phyloP scores from a whole-genome alignment of 2,329 filamentous ascomycete species.

The Alternaria sp. region DNA sequence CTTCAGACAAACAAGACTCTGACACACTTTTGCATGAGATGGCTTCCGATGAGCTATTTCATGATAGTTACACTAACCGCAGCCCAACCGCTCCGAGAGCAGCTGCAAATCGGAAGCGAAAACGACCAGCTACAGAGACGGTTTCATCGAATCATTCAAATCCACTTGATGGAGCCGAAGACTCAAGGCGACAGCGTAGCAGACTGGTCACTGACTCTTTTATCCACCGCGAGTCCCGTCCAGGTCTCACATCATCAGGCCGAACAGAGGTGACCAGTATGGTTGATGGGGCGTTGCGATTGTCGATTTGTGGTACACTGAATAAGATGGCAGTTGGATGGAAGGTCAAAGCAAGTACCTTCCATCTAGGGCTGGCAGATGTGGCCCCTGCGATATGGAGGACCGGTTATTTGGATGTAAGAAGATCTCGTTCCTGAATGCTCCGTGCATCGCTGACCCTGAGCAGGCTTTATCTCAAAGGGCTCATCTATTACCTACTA shows the following conservation, averaged over 20 bases:
- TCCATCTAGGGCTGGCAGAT: conserved; percentile 46
- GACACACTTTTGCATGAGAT: neutral
- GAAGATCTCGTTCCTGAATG: neutral
- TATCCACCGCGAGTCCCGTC: neutral
- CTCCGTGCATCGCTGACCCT: conserved; percentile 17
- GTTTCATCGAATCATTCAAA: neutral
- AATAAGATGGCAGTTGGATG: conserved; percentile 33
- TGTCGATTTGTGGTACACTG: conserved; percentile 45
- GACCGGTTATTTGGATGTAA: conserved; percentile 48
- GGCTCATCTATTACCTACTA: conserved; percentile 50
- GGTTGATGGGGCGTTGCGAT: conserved; percentile 49
- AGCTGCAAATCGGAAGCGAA: conserved; percentile 11
- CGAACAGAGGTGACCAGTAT: conserved; percentile 23
- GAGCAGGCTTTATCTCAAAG: conserved; percentile 44
- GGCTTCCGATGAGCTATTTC: neutral
- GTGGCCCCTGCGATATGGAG: conserved; percentile 54
- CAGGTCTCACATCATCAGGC: neutral
- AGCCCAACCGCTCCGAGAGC: neutral
- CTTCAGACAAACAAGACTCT: neutral
- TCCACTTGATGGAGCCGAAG: neutral
- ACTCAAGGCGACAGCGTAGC: neutral
- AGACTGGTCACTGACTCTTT: neutral
- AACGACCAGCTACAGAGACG: conserved; percentile 6
- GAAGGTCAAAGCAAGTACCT: conserved; percentile 46
- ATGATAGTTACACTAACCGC: neutral